phyloP scores from a whole-genome alignment of 352 stramenopile genomes.

The Thalassiosira delicatula region DNA sequence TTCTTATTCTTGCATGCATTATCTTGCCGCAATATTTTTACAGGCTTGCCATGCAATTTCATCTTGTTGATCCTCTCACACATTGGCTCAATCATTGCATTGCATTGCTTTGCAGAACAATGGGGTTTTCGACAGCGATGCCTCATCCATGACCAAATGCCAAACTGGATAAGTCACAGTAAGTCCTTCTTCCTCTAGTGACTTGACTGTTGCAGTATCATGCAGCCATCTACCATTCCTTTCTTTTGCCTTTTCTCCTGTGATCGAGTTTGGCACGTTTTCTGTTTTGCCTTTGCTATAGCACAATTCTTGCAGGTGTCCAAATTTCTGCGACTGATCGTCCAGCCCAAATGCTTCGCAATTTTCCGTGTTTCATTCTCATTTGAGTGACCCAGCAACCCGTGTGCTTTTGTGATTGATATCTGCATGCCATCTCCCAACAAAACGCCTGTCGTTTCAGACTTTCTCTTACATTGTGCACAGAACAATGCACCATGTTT shows the following conservation, averaged over 20 bases:
- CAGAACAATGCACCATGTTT: neutral
- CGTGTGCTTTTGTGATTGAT: neutral
- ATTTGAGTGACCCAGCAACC: neutral
- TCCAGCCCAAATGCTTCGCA: neutral
- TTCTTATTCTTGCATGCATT: neutral
- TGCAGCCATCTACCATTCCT: neutral
- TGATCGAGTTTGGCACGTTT: neutral
- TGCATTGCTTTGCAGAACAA: neutral
- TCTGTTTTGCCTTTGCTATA: neutral
- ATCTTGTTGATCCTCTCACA: neutral
- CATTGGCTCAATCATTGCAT: neutral
- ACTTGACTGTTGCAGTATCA: neutral
- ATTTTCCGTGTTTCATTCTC: neutral
- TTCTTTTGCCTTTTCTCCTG: neutral
- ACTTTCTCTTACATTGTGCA: neutral
- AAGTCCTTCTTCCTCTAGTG: neutral
- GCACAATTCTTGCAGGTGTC: neutral
- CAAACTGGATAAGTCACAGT: too few species aligned
- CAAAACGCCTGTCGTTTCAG: neutral
- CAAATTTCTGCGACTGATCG: neutral
- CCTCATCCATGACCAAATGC: neutral
- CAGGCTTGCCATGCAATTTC: neutral
- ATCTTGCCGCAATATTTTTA: neutral
- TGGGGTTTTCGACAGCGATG: neutral
- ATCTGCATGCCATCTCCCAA: neutral